Percentiles rank a stretch among this genome's conserved stretches.
These are phyloP conservation scores for Urtica urens DNA, from an alignment of 306 rosid genomes.

Conservation along the genomic window DNA sequence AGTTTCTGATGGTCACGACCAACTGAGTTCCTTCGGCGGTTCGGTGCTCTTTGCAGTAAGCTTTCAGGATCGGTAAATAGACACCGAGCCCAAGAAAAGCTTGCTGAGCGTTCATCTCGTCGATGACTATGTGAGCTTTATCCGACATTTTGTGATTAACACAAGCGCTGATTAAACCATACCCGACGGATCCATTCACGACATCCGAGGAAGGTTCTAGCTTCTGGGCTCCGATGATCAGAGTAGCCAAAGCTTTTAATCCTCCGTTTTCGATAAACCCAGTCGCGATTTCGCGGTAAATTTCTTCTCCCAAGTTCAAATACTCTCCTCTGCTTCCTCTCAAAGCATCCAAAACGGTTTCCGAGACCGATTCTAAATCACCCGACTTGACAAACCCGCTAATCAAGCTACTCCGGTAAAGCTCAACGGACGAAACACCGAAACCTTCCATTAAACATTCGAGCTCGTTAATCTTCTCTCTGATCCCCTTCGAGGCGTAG, in stretches of 20 bases:
- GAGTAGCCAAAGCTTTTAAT: conserved; percentile 51
- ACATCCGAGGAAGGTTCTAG: conserved; percentile 33
- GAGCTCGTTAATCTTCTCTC: conserved; percentile 49
- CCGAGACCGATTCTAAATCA: conserved; percentile 50
- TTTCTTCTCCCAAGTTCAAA: conserved; percentile 47
- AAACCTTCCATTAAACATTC: conserved; percentile 45
- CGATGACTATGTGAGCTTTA: conserved; percentile 74
- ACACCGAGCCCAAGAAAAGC: conserved; percentile 78
- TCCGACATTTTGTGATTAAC: conserved; percentile 57
- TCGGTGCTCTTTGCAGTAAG: conserved; percentile 76
- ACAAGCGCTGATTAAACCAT: conserved; percentile 67
- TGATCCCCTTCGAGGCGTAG: conserved; percentile 67
- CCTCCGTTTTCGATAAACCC: conserved; percentile 49
- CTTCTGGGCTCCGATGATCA: conserved; percentile 65
- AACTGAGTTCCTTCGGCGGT: conserved; percentile 74
- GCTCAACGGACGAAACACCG: conserved; percentile 32
- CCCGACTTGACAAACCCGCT: conserved; percentile 57
- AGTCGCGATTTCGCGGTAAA: conserved; percentile 47
- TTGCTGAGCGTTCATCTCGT: conserved; percentile 64
- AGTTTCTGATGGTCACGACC: conserved; percentile 70
- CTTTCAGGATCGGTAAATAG: conserved; percentile 75
- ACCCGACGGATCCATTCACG: conserved; percentile 54
- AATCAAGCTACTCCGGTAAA: conserved; percentile 47
- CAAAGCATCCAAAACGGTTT: conserved; percentile 43
- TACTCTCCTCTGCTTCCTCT: conserved; percentile 30